Base-by-base conservation (phyloP, 2,329 filamentous ascomycete genomes). In the Elsinoe perseae region DNA sequence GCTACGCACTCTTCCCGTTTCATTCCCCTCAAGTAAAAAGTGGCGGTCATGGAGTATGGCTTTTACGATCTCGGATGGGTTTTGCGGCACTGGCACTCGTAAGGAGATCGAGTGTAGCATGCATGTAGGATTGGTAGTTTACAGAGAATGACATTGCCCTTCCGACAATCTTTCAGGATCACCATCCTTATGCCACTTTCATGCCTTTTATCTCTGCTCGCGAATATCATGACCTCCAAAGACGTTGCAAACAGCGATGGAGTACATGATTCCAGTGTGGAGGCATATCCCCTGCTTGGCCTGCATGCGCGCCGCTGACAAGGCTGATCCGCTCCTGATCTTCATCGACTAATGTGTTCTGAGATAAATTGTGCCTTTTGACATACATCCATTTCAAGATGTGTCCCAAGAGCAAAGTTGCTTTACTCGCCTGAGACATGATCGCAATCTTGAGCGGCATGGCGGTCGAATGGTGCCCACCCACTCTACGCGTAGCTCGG, bases 1-100 rank as follows among this genome's bases (percentile, higher is more conserved):
- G 93, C 93, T 73, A 98, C 93, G 70, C 91, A 98, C 88, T 97
- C 92, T 82, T 98, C 93, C 78, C 90, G 93, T 86, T 98, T 98
- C 87, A 98, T 98, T 83, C 93, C 93, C 78, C 87, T 98, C 78
- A 98, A 98, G 84, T 97, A 96, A 61, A 62, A 40, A 43, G 46
- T 57, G 25, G 44, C 21, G 48, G 50, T 30, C 48, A 27, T 18
- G 53, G 53, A 34, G 28, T 48, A 20, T 32, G 38, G 53, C 27
- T 20, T 34, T 36, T 38, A 52, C 30, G 44, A 50, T 18, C n/a
- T 50, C 6, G 10, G 27, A n/a, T 30, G 23, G 44, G 16, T 30
- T 30, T 10, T 10, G 2, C 25, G 27, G 12, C 14, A 16, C 44
- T 30, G 20, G 27, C 30, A 9, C 23, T 20, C 25, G 25, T 21